A percentile compares a stretch with the other conserved stretches of the same genome.
phyloP scores from a whole-genome alignment of 2,329 filamentous ascomycete genomes.

The Macrophomina pseudophaseolina region DNA sequence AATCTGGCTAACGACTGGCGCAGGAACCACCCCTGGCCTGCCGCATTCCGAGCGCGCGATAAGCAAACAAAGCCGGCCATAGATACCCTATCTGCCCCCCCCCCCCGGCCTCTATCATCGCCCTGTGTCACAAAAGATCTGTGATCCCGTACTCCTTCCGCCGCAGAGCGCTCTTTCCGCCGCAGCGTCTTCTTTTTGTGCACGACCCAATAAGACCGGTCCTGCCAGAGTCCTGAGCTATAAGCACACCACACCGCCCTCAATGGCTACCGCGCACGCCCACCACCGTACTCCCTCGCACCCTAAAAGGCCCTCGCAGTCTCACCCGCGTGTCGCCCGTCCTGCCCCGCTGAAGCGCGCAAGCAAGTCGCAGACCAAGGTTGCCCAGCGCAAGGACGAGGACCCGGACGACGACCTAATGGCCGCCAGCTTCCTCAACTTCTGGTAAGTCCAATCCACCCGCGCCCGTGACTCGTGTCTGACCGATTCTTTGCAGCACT shows the following conservation, averaged over 20 bases:
- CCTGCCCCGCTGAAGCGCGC: constrained; percentile 42
- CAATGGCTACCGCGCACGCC: constrained; percentile 38
- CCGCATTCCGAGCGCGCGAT: constrained; percentile 9
- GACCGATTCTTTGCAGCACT: constrained; percentile 50
- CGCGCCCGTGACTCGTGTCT: constrained; percentile 4
- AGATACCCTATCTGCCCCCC: constrained; percentile 21
- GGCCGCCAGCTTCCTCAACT: constrained; percentile 59
- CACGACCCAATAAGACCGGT: constrained; percentile 19
- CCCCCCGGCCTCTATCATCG: constrained; percentile 7
- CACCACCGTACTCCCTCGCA: constrained; percentile 31
- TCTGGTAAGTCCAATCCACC: constrained; percentile 49
- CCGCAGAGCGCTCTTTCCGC: background rate
- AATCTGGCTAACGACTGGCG: constrained; percentile 1
- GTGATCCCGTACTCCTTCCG: background rate
- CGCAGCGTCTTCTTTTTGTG: constrained; percentile 7
- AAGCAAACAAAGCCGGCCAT: constrained; percentile 23
- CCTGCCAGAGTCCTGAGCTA: constrained; percentile 26
- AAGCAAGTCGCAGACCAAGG: constrained; percentile 27
- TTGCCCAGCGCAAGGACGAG: constrained; percentile 35
- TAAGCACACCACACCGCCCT: constrained; percentile 30
- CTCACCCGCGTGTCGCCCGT: constrained; percentile 42
- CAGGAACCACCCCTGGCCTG: too few species aligned
- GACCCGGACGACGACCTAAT: constrained; percentile 55
- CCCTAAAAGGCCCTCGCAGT: constrained; percentile 40
- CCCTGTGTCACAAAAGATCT: background rate